Base-by-base conservation (phyloP, 495 filamentous ascomycete genomes). In the Podospora tetraspora region DNA sequence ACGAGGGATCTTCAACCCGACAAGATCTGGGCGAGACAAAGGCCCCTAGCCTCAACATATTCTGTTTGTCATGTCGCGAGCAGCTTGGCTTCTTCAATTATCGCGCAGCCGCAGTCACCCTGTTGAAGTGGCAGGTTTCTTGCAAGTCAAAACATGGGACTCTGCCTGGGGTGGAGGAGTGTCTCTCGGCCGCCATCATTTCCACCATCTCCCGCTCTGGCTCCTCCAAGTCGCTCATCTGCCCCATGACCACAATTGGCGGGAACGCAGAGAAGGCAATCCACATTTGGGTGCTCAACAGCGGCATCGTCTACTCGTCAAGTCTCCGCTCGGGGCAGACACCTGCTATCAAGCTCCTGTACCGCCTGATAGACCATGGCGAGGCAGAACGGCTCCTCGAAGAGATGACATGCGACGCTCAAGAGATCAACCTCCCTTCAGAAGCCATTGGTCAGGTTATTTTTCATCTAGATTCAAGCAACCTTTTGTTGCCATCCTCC, bases 251-350 rank as follows among this genome's bases (percentile, higher is more conserved):
- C 19, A 61, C 57, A 8, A 6, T n/a, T n/a, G 9, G 30, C 22
- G 62, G 63, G n/a, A 64, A 25, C 27, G 67, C 19, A n/a, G 67
- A 70, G 37, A 43, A 71, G 30, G 71, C 80, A 25, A 71, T 84
- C 32, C 78, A 86, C 60, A 68, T 86, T 12, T 94, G 91, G 91
- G 82, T 91, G 12, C 89, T 94, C 70, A 92, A 89, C 66, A 84
- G 85, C 22, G 83, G 89, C 70, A 83, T 93, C 25, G 78, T 81
- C 9, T 94, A 90, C 70, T 86, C 83, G 21, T 83, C 85, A 0
- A 24, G 79, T 80, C 61, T 62, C 1, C 10, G 32, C 4, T 58
- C 57, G 22, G 27, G n/a, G 11, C 24, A 59, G 30, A 73, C 57
- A 0, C 78, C 81, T n/a, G 90, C 88, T 4, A 84, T 91, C 76